Conservation (phyloP, 176 grass and related monocot species). For the Aegilops longissima region DNA sequence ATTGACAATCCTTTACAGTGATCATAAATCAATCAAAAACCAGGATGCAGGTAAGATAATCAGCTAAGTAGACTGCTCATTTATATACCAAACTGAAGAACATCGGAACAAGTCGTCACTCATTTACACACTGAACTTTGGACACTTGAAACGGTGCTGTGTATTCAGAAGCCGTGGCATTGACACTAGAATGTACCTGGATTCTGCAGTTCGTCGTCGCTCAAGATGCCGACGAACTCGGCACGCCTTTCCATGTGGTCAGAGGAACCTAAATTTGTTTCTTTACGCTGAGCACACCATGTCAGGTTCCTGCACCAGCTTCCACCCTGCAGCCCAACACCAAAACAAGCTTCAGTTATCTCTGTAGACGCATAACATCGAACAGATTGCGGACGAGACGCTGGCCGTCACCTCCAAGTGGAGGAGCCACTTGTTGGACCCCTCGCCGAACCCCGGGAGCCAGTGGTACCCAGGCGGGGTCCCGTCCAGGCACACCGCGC, state of each 20-base stretch:
- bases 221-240: constrained; percentile 67
- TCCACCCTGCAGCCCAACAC: constrained; percentile 49
- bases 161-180: no score
- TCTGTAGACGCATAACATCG: not conserved
- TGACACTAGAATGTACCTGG: constrained; percentile 39
- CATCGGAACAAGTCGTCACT: no score
- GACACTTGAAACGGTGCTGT: no score
- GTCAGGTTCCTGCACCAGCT: constrained; percentile 61
- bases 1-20: no score
- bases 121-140: no score
- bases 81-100: no score
- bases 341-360: not conserved
- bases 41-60: no score
- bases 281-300: constrained; percentile 43
- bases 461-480: constrained; percentile 67
- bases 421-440: constrained; percentile 65
- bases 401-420: constrained; percentile 43
- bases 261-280: constrained; percentile 59
- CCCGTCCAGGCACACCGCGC: constrained; percentile 67
- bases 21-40: no score
- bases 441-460: constrained; percentile 53
- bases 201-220: constrained; percentile 56
- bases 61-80: no score
- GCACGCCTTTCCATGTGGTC: constrained; percentile 48
- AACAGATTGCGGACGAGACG: not conserved